phyloP scores from a whole-genome alignment of 495 filamentous ascomycete species.

The Penicillium dipodomyicola region DNA sequence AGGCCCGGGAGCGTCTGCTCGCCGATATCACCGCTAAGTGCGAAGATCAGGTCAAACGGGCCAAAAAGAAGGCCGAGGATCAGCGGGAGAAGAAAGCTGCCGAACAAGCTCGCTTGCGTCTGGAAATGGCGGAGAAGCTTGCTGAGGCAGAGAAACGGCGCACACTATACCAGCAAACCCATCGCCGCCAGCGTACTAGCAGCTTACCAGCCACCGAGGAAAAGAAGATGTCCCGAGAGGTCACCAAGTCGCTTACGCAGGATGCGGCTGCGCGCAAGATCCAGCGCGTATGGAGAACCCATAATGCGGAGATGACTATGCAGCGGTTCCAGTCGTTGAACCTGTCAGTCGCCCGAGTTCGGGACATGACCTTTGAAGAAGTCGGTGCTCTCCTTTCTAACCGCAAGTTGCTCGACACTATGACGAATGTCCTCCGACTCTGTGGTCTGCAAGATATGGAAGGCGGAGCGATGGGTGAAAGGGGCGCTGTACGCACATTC shows the following conservation, averaged over 20 bases:
- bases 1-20: slow-evolving; percentile 84
- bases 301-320: slow-evolving; percentile 57
- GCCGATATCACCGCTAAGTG: slow-evolving; percentile 92
- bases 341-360: slow-evolving; percentile 70
- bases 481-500: slow-evolving; percentile 83
- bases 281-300: slow-evolving; percentile 72
- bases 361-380: slow-evolving; percentile 76
- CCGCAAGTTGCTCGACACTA: slow-evolving; percentile 65
- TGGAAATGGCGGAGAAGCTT: slow-evolving; percentile 85
- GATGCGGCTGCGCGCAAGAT: slow-evolving; percentile 70
- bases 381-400: slow-evolving; percentile 75
- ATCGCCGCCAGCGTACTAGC: slow-evolving; percentile 63
- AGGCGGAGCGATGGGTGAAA: slow-evolving; percentile 65
- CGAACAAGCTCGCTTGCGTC: slow-evolving; percentile 68
- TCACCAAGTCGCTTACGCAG: slow-evolving; percentile 50
- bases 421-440: slow-evolving; percentile 69
- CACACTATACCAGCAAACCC: slow-evolving; percentile 51
- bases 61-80: slow-evolving; percentile 89
- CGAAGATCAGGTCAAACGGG: slow-evolving; percentile 90
- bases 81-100: slow-evolving; percentile 88
- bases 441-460: slow-evolving; percentile 73
- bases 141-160: slow-evolving; percentile 81
- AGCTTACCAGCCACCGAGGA: slow-evolving; percentile 59
- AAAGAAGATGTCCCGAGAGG: slow-evolving; percentile 44
- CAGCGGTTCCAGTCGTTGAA: slow-evolving; percentile 66